Evolutionary conservation across 257 asterid species (phyloP), one percentile per base, ranked within the genome.

Genomic region (Galeopsis tetrahit): DNA sequence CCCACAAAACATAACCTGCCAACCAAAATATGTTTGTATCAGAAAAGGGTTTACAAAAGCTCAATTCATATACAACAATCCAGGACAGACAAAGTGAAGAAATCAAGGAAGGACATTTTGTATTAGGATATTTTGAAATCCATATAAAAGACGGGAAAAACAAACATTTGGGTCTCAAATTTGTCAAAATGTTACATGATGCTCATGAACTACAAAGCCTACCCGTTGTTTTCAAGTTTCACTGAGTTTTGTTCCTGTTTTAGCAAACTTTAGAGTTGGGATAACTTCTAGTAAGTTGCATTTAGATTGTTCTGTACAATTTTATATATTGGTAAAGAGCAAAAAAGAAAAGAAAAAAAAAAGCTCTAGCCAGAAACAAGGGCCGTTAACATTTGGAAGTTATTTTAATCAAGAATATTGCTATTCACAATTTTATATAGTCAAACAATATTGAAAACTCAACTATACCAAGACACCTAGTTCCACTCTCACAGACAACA

Each of bases 1-100:
- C 75, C 68, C 57, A 49, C 64, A 38, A 69, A 21, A 43, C 8
- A 13, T 21, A 21, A 75, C 43, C 84, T 80, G 79, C 81, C 69
- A 64, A 46, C 15, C 32, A 43, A 75, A 71, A 38, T 5, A 72
- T 40, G 33, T 21, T 15, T 36, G 59, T 4, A 3, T 75, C 60
- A 75, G 63, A 67, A 33, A 34, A 56, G 39, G 39, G 73, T 49
- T 10, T 9, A 43, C 5, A 17, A 10, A 7, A 13, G 28, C 8
- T 49, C 57, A 10, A 61, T 13, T 46, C 39, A 10, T 34, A 15
- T 34, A 31, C 52, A 58, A 59, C 15, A 32, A 42, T 35, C 51
- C 8, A 36, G 7, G 56, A n/a, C 28, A 49, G 15, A 48, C 13
- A 44, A 3, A 44, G 10, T 44, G 6, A 46, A 13, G 3, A 46